A percentile compares a stretch with the other conserved stretches of the same genome.
Conservation (phyloP, 176 grass and related monocot species). For the Puccinellia tenuiflora region DNA sequence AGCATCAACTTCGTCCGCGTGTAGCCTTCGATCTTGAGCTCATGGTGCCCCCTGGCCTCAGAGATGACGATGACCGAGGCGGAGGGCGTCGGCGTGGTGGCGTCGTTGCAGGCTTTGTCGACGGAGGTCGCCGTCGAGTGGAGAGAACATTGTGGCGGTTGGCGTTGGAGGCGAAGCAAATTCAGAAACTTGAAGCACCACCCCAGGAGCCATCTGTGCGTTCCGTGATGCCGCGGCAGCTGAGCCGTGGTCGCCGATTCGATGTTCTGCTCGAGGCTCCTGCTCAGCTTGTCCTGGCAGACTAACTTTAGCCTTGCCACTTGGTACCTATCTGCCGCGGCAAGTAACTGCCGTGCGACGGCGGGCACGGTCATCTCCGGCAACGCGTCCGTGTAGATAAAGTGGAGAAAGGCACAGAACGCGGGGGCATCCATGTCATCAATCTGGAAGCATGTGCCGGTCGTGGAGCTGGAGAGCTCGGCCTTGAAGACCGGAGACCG, state of each 20-base stretch:
- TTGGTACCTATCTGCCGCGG: slow-evolving; percentile 19
- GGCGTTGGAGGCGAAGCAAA: background rate
- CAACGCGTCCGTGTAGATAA: slow-evolving; percentile 25
- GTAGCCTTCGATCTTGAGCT: slow-evolving; percentile 17
- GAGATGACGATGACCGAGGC: background rate
- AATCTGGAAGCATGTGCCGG: background rate
- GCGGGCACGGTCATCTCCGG: background rate
- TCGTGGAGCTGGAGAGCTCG: background rate
- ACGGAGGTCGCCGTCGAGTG: background rate
- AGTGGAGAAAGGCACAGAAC: slow-evolving; percentile 32
- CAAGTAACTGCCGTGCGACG: slow-evolving; percentile 10
- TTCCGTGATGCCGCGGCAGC: background rate
- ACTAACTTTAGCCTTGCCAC: slow-evolving; percentile 26
- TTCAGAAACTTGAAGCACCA: background rate
- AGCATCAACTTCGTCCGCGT: background rate
- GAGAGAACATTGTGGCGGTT: background rate
- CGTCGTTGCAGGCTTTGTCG: background rate
- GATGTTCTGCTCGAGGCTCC: background rate
- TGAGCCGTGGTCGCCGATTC: background rate
- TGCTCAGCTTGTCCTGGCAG: slow-evolving; percentile 13
- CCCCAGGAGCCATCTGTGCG: background rate
- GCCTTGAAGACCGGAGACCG: slow-evolving; percentile 36
- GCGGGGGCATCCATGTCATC: background rate
- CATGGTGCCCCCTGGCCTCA: background rate
- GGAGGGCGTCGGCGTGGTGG: background rate